phyloP scores from a whole-genome alignment of 2,329 filamentous ascomycete species.

The Trichoderma polysporum region DNA sequence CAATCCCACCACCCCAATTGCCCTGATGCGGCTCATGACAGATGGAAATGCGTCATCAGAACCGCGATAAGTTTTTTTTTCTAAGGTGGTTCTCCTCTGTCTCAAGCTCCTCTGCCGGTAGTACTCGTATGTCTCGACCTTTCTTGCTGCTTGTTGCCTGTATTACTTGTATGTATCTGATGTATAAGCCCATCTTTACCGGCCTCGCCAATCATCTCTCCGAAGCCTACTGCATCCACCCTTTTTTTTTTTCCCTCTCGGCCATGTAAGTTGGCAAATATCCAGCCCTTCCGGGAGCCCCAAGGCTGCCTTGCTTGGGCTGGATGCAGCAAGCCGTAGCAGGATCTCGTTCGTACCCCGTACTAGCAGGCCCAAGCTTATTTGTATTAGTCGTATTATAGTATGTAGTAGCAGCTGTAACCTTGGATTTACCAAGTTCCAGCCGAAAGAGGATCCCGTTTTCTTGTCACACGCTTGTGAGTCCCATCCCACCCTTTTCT shows the following conservation, averaged over 20 bases:
- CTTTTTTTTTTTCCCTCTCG: not conserved
- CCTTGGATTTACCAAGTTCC: not conserved
- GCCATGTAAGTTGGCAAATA: not conserved
- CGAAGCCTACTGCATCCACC: not conserved
- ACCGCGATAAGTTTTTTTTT: slow-evolving; percentile 15
- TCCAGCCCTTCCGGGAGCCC: not conserved
- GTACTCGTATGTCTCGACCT: no score
- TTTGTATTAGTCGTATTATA: not conserved
- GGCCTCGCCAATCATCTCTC: slow-evolving; percentile 10
- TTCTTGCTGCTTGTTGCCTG: no score
- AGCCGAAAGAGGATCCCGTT: not conserved
- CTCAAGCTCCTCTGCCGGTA: not conserved
- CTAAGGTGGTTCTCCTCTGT: not conserved
- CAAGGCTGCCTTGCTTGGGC: not conserved
- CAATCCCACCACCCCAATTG: slow-evolving; percentile 20
- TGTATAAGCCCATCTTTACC: no score
- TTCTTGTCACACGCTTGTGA: not conserved
- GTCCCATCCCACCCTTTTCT: not conserved
- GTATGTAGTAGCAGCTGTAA: not conserved
- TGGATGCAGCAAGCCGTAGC: not conserved
- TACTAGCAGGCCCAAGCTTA: not conserved
- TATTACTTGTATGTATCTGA: no score
- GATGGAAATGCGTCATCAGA: slow-evolving; percentile 33
- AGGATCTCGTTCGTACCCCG: not conserved
- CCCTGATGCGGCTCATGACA: slow-evolving; percentile 26